Base-by-base conservation (phyloP, 768 basidiomycete genomes). In the Rhizopogon vesiculosus region DNA sequence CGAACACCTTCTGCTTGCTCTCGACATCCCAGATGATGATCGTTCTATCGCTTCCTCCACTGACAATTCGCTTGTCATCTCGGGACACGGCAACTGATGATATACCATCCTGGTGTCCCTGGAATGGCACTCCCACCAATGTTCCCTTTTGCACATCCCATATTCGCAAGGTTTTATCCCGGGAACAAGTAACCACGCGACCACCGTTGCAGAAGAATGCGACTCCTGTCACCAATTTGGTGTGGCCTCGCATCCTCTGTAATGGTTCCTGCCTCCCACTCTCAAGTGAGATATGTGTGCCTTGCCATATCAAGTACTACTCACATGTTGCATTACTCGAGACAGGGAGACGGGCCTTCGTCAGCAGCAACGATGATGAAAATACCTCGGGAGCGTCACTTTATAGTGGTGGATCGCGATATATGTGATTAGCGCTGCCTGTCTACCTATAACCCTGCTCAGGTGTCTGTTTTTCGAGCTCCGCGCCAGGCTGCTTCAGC, bases 151-250 rank as follows among this genome's bases (percentile, higher is more conserved):
- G 45, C 50, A 66, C 12, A 51, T 69, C 68, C 67, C 67, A 68
- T 13, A 68, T 59, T 7, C 60, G 64, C 25, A 68, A 6, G 60
- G 44, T 50, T 61, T 59, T 3, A 25, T 25, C 25, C 25, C 25
- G 25, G 25, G 68, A 68, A 0, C 59, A 60, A 59, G 55, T 65
- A 54, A 42, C 65, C 2, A 69, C 50, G 43, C 51, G 66, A 16
- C 54, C 61, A 55, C 53, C 56, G 33, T 68, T 67, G 2, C 63
- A 60, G 49, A 68, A 68, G 59, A 68, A 69, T n/a, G 65, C 65
- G 54, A 65, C 56, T 13, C 50, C 62, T 31, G 64, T 56, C 53
- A 67, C 66, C 12, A 64, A 61, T 59, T 68, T 62, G n/a, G 61
- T 60, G 54, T 67, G 66, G 1, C 64, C 66, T 33, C 12, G 3